Percentiles rank a stretch among this genome's conserved stretches.
These are phyloP conservation scores for Climacium dendroides DNA, from an alignment of 225 moss, liverwort and hornwort genomes.

Conservation along the genomic window DNA sequence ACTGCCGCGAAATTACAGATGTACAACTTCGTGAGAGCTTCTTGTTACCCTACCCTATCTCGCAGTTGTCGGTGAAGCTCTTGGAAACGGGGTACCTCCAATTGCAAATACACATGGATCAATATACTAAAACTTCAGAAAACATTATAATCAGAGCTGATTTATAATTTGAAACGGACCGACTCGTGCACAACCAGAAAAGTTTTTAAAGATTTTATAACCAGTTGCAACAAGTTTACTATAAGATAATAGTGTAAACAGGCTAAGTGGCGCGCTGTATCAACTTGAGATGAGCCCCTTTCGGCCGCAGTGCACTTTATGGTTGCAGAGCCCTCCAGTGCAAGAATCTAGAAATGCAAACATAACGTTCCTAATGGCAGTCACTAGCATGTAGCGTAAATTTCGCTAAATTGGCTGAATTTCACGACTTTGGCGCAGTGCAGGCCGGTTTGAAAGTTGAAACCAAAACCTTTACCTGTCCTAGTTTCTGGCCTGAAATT, in stretches of 20 bases:
- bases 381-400: background rate
- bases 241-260: background rate
- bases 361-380: background rate
- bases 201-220: background rate
- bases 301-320: too few relatives aligned
- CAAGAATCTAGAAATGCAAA: background rate
- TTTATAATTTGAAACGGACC: background rate
- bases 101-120: background rate
- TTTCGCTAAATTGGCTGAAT: background rate
- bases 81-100: background rate
- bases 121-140: background rate
- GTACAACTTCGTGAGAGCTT: background rate
- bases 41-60: background rate
- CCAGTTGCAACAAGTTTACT: background rate
- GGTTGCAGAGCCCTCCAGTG: background rate
- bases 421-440: background rate
- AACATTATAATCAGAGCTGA: background rate
- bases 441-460: too few relatives aligned
- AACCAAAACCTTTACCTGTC: background rate
- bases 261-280: background rate
- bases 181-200: background rate
- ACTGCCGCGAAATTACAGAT: background rate
- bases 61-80: background rate
- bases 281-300: background rate
- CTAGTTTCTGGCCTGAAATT: background rate